Base-by-base conservation (phyloP, 2,329 filamentous ascomycete genomes). In the Beauveria rudraprayagi region DNA sequence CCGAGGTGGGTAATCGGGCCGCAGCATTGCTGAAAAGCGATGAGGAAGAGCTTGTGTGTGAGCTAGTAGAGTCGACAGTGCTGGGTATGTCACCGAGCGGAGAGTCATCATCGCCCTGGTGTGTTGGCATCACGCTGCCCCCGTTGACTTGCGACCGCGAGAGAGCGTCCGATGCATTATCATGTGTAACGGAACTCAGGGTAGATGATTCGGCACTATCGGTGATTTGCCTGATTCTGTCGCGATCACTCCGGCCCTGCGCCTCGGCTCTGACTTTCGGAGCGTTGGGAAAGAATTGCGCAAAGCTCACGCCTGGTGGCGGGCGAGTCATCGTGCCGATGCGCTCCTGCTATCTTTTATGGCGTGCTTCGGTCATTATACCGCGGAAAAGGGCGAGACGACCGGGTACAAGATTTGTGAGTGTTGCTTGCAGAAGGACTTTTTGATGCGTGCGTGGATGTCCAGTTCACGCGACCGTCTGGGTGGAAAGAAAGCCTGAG, bases 241-340 rank as follows among this genome's bases (percentile, higher is more conserved):
- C 71, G 63, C 69, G 69, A 57, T 72, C 72, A 64, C 66, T 66
- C 66, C 73, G 73, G 65, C 70, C 69, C 69, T 75, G 73, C 57
- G 75, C 75, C 66, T 76, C 77, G 63, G 75, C 74, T 73, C 77
- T 84, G 78, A 81, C 79, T 73, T 81, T 86, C 67, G 90, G 89
- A 71, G 89, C 90, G 72, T 88, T 85, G 68, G 89, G 89, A 76
- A 92, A 92, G 82, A 91, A 94, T 78, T 92, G 86, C 77, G 88
- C 89, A 82, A 92, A 92, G 78, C 87, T 87, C 79, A 88, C 87
- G 75, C 80, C 80, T 64, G 83, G 81, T 70, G 86, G 82, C 73
- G 87, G 84, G 80, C 89, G 90, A 85, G 90, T 90, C 88, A 90
- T 90, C 78, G 78, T 86, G 80, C 76, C 72, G 72, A 74, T 75